Conservation (phyloP, 768 basidiomycete species). For the Psilocybe sp. region DNA sequence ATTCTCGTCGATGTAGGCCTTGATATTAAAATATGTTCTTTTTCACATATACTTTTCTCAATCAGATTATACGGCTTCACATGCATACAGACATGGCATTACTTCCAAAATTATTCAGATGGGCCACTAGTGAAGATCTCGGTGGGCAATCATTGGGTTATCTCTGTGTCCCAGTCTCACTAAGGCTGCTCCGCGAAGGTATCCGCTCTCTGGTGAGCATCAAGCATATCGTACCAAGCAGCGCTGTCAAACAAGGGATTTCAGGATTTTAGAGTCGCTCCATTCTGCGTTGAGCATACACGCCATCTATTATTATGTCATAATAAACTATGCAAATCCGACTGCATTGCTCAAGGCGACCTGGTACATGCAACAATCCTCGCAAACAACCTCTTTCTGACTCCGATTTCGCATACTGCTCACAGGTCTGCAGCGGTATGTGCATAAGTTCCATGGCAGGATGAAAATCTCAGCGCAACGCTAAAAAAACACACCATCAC, state of each 20-base stretch:
- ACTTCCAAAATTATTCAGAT: constrained; percentile 6
- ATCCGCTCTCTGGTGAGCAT: not conserved
- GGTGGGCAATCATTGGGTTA: not conserved
- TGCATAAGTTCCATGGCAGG: too few relatives aligned
- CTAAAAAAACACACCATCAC: too few relatives aligned
- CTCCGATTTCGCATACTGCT: too few relatives aligned
- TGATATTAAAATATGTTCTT: too few relatives aligned
- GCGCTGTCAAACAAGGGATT: not conserved
- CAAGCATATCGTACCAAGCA: not conserved
- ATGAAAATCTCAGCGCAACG: too few relatives aligned
- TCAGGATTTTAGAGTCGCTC: not conserved
- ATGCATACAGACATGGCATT: constrained; percentile 1
- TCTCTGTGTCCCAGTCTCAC: too few relatives aligned
- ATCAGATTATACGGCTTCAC: constrained; percentile 2
- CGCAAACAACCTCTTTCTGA: too few relatives aligned
- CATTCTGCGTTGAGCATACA: constrained; percentile 1
- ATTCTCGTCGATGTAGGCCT: not conserved
- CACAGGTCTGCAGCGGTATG: too few relatives aligned
- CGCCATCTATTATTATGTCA: not conserved
- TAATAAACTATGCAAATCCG: not conserved
- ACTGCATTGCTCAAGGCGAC: not conserved
- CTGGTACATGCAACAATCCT: not conserved
- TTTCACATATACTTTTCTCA: not conserved
- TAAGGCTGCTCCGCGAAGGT: too few relatives aligned
- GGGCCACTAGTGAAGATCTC: not conserved